Evolutionary conservation across 2,329 filamentous ascomycete species (phyloP), one percentile per base, ranked within the genome.

Genomic region (Aspergillus fischeri): DNA sequence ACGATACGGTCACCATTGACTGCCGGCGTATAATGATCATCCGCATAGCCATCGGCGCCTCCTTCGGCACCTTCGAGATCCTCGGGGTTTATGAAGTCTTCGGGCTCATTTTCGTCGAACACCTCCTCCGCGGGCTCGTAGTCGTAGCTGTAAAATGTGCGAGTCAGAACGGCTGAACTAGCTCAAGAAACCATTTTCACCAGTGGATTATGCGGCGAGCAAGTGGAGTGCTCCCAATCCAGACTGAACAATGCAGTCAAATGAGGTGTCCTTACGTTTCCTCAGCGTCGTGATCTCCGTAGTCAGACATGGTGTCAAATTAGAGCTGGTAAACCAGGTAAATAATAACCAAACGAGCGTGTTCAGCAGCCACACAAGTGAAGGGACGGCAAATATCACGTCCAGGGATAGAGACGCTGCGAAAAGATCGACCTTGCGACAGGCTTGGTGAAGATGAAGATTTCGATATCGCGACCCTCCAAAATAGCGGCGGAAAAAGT

Each of bases 21-120:
- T 20, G 65, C 67, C 21, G 70, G 66, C 52, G 67, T 65, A 54
- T 73, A 73, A 20, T 68, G 61, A 38, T 74, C 73, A 20, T 81
- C 80, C 35, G 84, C 81, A 53, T 85, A 83, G 20, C 81, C 80
- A 50, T 80, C 82, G 35, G 78, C 79, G 56, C 78, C 78, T 52
- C 81, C 81, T 27, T 79, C 81, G 28, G 81, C 81, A 14, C 77
- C 80, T 21, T 81, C 80, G 35, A 77, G 73, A 49, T 81, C 82
- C 58, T 86, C 83, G 21, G 80, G 77, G 56, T 82, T 81, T 53
- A 83, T 71, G 60, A 84, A 83, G 51, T 84, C 81, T 58, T 85
- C 81, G 57, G 80, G 78, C 60, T 82, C 80, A 54, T 88, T 86
- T 59, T 91, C 87, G 63, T 92, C 86, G 78, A 85, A 89, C 69